Conservation (phyloP, 2,329 filamentous ascomycete species). For the Talaromyces sp. region DNA sequence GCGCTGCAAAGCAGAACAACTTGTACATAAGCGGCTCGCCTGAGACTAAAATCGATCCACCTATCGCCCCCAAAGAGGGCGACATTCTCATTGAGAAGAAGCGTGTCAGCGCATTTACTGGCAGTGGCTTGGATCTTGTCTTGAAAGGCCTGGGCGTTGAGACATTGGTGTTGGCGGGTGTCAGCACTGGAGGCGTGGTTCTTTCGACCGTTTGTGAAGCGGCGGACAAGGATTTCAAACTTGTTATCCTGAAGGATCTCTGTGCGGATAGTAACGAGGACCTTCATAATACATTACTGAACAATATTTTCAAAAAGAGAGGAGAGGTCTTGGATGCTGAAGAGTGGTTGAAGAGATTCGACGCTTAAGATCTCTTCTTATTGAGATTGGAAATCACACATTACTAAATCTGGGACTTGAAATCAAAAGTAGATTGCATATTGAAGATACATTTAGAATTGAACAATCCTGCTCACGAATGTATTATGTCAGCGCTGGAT, state of each 20-base stretch:
- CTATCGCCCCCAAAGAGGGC: constrained; percentile 1
- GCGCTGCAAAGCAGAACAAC: background rate
- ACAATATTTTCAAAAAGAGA: constrained; percentile 1
- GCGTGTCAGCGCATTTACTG: constrained; percentile 6
- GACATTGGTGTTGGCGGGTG: constrained; percentile 8
- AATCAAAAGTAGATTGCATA: background rate
- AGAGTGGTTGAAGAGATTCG: constrained; percentile 7
- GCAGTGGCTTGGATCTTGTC: constrained; percentile 9
- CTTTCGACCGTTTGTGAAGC: constrained; percentile 12
- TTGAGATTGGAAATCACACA: background rate
- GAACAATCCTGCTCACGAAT: background rate
- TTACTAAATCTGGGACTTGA: background rate
- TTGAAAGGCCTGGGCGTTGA: constrained; percentile 2
- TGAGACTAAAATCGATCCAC: constrained; percentile 6
- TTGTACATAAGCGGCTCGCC: background rate
- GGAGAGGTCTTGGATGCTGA: constrained; percentile 5
- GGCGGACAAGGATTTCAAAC: constrained; percentile 3
- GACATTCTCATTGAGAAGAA: constrained; percentile 8
- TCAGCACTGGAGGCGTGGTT: constrained; percentile 7
- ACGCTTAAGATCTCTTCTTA: background rate
- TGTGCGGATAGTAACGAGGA: constrained; percentile 6
- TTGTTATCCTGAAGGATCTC: constrained; percentile 2
- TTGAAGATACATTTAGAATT: background rate
- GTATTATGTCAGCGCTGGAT: background rate
- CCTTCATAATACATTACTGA: background rate